Conservation (phyloP, 345 rosid species). For the Eucalyptus erythrocorys region DNA sequence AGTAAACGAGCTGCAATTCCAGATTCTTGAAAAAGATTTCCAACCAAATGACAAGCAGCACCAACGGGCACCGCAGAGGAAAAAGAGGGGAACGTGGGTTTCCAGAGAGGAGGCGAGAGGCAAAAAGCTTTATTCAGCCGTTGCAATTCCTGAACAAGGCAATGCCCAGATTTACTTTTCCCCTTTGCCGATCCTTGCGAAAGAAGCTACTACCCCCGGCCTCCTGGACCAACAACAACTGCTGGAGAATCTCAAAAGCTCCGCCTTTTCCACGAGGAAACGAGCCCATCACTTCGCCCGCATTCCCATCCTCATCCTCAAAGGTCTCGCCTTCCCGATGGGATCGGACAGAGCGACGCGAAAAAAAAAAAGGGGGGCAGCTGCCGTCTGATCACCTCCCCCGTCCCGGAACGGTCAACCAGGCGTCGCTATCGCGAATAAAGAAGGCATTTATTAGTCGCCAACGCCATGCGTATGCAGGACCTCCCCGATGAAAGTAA, state of each 20-base stretch:
- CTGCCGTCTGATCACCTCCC: background rate
- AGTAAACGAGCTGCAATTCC: background rate
- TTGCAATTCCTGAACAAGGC: background rate
- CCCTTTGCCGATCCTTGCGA: constrained; percentile 11
- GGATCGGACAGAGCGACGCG: background rate
- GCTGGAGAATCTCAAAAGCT: constrained; percentile 7
- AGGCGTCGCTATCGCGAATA: background rate
- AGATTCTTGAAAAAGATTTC: background rate
- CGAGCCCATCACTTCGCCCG: background rate
- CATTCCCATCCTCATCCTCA: background rate
- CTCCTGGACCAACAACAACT: background rate
- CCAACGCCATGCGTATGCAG: background rate
- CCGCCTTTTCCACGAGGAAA: background rate
- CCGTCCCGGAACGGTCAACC: background rate
- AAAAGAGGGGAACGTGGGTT: background rate
- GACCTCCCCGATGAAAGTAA: background rate
- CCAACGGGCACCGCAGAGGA: background rate
- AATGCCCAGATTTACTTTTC: background rate
- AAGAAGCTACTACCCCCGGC: constrained; percentile 6
- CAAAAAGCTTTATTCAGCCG: constrained; percentile 5
- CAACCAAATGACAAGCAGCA: background rate
- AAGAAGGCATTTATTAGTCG: background rate
- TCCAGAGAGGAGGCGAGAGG: background rate
- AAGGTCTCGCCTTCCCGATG: background rate
- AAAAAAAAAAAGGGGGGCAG: background rate